Conservation (phyloP, 371 early-diverging fungal genomes). For the Globomyces sp. region DNA sequence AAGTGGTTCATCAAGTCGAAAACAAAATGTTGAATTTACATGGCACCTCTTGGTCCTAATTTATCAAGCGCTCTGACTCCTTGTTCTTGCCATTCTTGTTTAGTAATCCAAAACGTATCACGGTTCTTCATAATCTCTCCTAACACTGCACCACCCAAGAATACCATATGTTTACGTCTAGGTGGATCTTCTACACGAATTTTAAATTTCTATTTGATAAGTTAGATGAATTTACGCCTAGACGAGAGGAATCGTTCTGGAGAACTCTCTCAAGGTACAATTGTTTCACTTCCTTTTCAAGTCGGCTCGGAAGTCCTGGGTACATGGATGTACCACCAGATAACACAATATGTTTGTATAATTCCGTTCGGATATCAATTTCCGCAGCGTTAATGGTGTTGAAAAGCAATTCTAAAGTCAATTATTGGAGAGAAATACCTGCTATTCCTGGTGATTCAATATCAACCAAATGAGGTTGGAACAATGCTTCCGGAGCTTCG, state of each 20-base stretch:
- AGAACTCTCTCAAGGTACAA: conserved; percentile 87
- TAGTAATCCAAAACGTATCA: conserved; percentile 90
- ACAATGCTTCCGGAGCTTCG: conserved; percentile 97
- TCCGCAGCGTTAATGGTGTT: conserved; percentile 89
- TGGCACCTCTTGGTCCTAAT: conserved; percentile 28
- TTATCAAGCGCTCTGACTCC: conserved; percentile 79
- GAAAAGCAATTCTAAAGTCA: conserved; percentile 77
- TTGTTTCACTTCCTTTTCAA: conserved; percentile 97
- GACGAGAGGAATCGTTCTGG: conserved; percentile 76
- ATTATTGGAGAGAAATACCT: conserved; percentile 47
- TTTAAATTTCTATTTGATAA: conserved; percentile 79
- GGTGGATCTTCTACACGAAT: conserved; percentile 97
- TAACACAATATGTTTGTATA: conserved; percentile 95
- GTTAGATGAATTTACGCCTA: conserved; percentile 60
- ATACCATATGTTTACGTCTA: conserved; percentile 96
- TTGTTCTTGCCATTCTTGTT: conserved; percentile 91
- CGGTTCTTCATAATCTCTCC: conserved; percentile 94
- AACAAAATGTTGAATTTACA: not conserved
- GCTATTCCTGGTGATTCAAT: conserved; percentile 92
- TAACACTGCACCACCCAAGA: conserved; percentile 96
- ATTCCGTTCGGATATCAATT: conserved; percentile 88
- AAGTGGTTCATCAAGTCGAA: too few relatives aligned
- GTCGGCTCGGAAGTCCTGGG: conserved; percentile 91
- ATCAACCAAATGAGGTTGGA: conserved; percentile 96
- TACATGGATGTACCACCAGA: conserved; percentile 99